A percentile compares a stretch with the other conserved stretches of the same genome.
phyloP scores from a whole-genome alignment of 1,139 yeast species.

The Yamadazyma buinensis region DNA sequence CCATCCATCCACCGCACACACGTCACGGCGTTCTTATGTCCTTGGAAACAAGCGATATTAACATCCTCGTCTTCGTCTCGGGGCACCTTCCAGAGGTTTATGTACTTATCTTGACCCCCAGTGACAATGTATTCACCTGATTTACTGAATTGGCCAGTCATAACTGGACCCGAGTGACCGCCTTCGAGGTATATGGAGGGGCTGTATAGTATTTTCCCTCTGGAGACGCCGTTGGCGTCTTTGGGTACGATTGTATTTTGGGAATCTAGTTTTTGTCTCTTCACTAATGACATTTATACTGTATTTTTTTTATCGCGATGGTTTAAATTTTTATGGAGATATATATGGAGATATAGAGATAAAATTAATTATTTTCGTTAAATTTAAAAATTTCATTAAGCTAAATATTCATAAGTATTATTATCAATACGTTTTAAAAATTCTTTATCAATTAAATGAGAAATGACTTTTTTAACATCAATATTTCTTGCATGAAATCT shows the following conservation, averaged over 20 bases:
- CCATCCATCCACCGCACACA: constrained; percentile 44
- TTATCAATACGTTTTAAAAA: constrained; percentile 76
- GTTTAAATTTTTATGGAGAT: too few species aligned
- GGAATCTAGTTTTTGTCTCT: constrained; percentile 15
- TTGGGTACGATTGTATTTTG: constrained; percentile 2
- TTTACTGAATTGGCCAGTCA: constrained; percentile 39
- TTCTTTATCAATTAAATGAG: constrained; percentile 79
- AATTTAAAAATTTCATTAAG: too few species aligned
- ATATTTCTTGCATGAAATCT: constrained; percentile 83
- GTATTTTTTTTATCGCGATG: constrained; percentile 1
- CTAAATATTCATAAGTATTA: constrained; percentile 76
- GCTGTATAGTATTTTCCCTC: constrained; percentile 6
- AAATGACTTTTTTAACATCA: constrained; percentile 86
- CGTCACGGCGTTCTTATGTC: constrained; percentile 53
- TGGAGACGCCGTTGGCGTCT: neutral
- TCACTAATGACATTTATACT: constrained; percentile 19
- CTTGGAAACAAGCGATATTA: constrained; percentile 37
- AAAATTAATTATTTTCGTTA: too few species aligned
- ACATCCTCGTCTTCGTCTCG: constrained; percentile 19
- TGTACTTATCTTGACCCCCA: constrained; percentile 48
- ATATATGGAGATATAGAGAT: too few species aligned
- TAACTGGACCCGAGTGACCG: constrained; percentile 47
- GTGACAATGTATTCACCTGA: constrained; percentile 46
- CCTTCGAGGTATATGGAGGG: constrained; percentile 25
- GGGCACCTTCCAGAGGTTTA: constrained; percentile 47